Evolutionary conservation across 1,139 yeast species (phyloP), one percentile per base, ranked within the genome.

Genomic region (Groenewaldozyma sp.): DNA sequence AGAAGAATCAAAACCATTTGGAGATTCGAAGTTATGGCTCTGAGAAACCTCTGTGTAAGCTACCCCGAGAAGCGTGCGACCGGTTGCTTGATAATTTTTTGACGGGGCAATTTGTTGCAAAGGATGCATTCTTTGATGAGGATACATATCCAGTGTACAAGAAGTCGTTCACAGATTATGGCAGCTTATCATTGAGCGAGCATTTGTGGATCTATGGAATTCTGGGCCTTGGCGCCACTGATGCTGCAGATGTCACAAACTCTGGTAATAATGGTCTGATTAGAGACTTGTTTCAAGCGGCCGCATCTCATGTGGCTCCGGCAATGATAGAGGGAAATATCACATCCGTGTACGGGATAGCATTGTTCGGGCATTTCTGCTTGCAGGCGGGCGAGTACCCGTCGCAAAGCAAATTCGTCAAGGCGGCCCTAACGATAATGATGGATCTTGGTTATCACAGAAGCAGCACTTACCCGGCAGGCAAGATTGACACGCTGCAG

Each of bases 231-330:
- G 47, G 47, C n/a, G 31, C 46, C 3, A 33, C 38, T 20, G 29
- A 29, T 6, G 31, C 39, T 18, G 38, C n/a, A n/a, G n/a, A n/a
- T n/a, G n/a, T n/a, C n/a, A n/a, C n/a, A n/a, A n/a, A n/a, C n/a
- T n/a, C n/a, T n/a, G n/a, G n/a, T n/a, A n/a, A n/a, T n/a, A 35
- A 38, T 5, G 28, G 22, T 19, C 35, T 36, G 17, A 34, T 41
- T 1, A 40, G 36, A 28, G 38, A 34, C 17, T 33, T 45, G 19
- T 45, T 44, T 27, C 31, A 38, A 11, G 46, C 47, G 20, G 37
- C 47, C 7, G 27, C 44, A 5, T 39, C 45, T 10, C 29, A 41
- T 20, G 42, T 45, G 11, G 47, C 46, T 10, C 27, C 45, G 10
- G 42, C 45, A 2, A 22, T 44, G 9, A 31, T 45, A 14, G 48